phyloP scores from a whole-genome alignment of 2,329 filamentous ascomycete genomes.

The Tolypocladium nubicola region DNA sequence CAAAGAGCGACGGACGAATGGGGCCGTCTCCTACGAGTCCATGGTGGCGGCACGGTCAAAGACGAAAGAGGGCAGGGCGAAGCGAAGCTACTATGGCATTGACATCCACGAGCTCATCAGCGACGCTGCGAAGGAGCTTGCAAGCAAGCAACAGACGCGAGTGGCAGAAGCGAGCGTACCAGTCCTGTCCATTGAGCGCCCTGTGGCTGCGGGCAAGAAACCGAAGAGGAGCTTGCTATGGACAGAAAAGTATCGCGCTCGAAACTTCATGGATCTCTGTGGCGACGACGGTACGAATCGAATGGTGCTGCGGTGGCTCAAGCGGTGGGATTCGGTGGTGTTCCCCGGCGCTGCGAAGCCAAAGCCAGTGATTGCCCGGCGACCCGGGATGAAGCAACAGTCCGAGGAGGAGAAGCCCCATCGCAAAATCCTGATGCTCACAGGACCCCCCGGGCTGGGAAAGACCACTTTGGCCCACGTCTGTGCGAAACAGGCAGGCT shows the following conservation, averaged over 20 bases:
- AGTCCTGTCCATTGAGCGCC: conserved; percentile 28
- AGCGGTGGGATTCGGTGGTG: conserved; percentile 85
- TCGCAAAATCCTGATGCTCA: conserved; percentile 79
- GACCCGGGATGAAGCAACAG: conserved; percentile 30
- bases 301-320: conserved; percentile 83
- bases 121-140: conserved; percentile 52
- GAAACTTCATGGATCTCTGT: conserved; percentile 83
- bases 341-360: conserved; percentile 66
- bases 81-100: conserved; percentile 79
- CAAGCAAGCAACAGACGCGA: conserved; percentile 19
- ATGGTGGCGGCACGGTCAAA: conserved; percentile 58
- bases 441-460: conserved; percentile 84
- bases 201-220: conserved; percentile 20
- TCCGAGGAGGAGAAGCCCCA: conserved; percentile 64
- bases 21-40: conserved; percentile 48
- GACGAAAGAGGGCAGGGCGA: conserved; percentile 56
- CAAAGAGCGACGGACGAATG: conserved; percentile 37
- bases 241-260: conserved; percentile 95
- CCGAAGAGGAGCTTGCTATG: conserved; percentile 56
- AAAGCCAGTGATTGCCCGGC: conserved; percentile 33
- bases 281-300: conserved; percentile 93
- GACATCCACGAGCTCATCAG: conserved; percentile 79
- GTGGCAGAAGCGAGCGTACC: conserved; percentile 19
- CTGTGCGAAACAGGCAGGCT: conserved; percentile 88
- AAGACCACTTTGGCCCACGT: conserved; percentile 97